These are phyloP conservation scores for Ballota nigra DNA, from an alignment of 257 asterid species.

Conservation along the genomic window DNA sequence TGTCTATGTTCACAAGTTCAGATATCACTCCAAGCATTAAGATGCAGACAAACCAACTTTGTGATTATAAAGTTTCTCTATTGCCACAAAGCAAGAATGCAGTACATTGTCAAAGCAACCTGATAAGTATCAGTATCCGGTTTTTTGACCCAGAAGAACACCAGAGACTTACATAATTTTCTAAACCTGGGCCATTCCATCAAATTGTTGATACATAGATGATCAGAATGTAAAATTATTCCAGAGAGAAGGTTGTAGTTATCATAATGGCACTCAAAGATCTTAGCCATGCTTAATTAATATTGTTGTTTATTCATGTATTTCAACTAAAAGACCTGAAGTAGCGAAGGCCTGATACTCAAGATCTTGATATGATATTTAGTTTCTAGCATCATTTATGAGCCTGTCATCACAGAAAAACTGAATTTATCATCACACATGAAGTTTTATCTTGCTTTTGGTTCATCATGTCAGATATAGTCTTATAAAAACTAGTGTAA, in stretches of 20 bases:
- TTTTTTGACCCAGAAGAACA: background rate
- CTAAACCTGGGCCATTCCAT: background rate
- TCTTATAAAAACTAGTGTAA: background rate
- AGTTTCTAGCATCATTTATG: background rate
- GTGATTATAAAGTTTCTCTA: background rate
- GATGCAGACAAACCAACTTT: background rate
- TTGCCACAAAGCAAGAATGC: background rate
- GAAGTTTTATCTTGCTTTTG: background rate
- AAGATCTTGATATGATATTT: background rate
- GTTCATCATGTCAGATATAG: background rate
- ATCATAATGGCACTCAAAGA: background rate
- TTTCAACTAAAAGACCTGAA: background rate
- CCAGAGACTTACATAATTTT: background rate
- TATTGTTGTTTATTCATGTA: background rate
- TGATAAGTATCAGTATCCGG: background rate
- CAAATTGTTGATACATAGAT: background rate
- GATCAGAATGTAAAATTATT: background rate
- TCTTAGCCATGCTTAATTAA: background rate
- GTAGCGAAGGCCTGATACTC: background rate
- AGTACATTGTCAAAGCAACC: no score
- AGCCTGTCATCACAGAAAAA: background rate
- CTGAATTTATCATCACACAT: background rate
- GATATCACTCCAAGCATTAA: background rate
- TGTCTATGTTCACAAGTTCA: background rate
- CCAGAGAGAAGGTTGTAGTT: background rate